A percentile compares a stretch with the other conserved stretches of the same genome.
These are phyloP conservation scores for Euphorbia schlechtendalii DNA, from an alignment of 441 rosid genomes.

Conservation along the genomic window DNA sequence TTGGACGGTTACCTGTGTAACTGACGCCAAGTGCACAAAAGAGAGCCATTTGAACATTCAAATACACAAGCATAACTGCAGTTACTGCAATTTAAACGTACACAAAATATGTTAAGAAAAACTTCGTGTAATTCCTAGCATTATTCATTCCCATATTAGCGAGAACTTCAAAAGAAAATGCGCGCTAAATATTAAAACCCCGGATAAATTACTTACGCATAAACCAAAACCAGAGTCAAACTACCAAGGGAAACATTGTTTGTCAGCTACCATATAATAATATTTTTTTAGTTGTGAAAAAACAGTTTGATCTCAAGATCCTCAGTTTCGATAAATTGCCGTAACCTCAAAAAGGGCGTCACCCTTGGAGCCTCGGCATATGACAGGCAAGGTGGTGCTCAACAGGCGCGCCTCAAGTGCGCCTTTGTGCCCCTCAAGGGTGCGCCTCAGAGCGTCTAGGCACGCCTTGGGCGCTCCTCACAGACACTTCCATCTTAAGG, in stretches of 20 bases:
- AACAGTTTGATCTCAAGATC: not conserved
- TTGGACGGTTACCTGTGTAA: constrained; percentile 49
- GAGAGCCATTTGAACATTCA: constrained; percentile 87
- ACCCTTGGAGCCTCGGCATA: too few species aligned
- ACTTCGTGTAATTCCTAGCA: not conserved
- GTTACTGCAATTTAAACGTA: constrained; percentile 51
- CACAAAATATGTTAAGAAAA: not conserved
- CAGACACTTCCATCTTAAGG: too few species aligned
- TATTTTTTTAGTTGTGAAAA: not conserved
- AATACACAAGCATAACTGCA: constrained; percentile 49
- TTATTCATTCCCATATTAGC: not conserved
- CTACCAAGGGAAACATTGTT: not conserved
- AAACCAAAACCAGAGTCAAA: not conserved
- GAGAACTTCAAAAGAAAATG: not conserved
- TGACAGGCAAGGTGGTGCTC: too few species aligned
- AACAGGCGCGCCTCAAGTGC: too few species aligned
- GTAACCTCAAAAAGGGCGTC: not conserved
- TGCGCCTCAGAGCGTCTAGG: too few species aligned
- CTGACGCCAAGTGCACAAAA: constrained; percentile 60
- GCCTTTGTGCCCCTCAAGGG: too few species aligned
- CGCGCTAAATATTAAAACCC: not conserved
- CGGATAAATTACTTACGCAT: too few species aligned
- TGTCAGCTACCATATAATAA: not conserved
- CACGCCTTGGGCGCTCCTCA: too few species aligned
- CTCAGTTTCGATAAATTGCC: not conserved